Base-by-base conservation (phyloP, 306 rosid genomes). In the Pterocarpus santalinus region DNA sequence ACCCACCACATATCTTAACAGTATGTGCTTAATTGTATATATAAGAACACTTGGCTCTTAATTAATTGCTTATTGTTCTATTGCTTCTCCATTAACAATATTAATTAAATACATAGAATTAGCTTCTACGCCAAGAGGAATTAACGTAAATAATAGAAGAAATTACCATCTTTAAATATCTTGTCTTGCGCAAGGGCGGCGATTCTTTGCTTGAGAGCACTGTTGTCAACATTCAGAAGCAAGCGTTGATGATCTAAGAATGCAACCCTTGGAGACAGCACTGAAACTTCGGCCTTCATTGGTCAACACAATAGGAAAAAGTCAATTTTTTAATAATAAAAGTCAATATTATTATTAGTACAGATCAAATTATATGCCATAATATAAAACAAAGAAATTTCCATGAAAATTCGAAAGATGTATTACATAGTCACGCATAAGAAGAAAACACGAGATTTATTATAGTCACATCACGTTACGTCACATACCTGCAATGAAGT, bases 161-260 rank as follows among this genome's bases (percentile, higher is more conserved):
- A 75, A 84, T 74, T 86, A 91, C 99, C 98, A 69, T 96, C 99
- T 87, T 96, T 96, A 73, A 96, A 96, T 80, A 96, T 88, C 89
- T 96, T 93, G 65, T 96, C 99, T 82, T 96, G 99, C 6, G 97
- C 95, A 61, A 96, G 94, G 49, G 99, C 99, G 9, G 99, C 99
- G 83, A 96, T 96, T 90, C 99, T 90, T 90, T 96, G 98, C 84
- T 96, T 93, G 51, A 96, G 92, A 80, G 99, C 98, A 86, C 98
- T 90, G 79, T 96, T 96, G 85, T 96, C 99, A 16, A 96, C 97
- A 77, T 90, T 96, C 4, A 96, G 97, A 91, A 93, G 98, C 91
- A 93, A 92, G 1, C 99, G 88, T 73, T 96, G 99, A 75, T 96
- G 98, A 79, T 96, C 99, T 11, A 96, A 80, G 80, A 90, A 96